A percentile compares a stretch with the other conserved stretches of the same genome.
Conservation (phyloP, 2,329 filamentous ascomycete genomes). For the Chrysoporthe deuterocubensis region DNA sequence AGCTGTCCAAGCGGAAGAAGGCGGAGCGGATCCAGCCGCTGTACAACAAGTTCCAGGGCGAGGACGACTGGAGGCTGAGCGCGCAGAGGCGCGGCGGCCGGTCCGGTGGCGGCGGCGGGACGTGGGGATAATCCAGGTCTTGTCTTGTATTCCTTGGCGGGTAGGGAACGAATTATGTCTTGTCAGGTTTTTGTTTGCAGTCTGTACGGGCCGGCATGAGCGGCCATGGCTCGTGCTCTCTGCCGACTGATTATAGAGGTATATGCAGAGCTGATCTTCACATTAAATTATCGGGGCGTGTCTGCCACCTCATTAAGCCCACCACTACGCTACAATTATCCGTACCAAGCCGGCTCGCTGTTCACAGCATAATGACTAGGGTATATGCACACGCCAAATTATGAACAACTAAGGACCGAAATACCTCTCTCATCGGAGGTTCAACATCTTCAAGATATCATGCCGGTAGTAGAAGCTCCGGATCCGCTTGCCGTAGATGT, state of each 20-base stretch:
- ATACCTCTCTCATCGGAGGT: constrained; percentile 35
- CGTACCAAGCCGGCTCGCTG: neutral
- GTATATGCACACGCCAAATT: neutral
- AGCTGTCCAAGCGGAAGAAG: constrained; percentile 87
- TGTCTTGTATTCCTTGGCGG: neutral
- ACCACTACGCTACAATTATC: neutral
- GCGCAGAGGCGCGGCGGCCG: constrained; percentile 85
- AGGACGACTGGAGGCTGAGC: constrained; percentile 93
- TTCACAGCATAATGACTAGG: neutral
- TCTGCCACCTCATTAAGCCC: neutral
- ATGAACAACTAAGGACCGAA: neutral
- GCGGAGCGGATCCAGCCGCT: constrained; percentile 93
- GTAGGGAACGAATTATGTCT: neutral
- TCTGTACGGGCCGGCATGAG: neutral
- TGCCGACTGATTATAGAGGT: neutral
- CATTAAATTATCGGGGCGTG: neutral
- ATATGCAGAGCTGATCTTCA: neutral
- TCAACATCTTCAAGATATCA: constrained; percentile 64
- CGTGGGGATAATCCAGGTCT: constrained; percentile 73
- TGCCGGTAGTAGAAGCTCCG: constrained; percentile 76
- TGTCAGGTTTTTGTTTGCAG: neutral
- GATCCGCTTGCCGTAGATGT: constrained; percentile 78
- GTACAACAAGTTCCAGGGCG: constrained; percentile 88
- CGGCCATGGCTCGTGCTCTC: neutral
- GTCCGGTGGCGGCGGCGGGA: constrained; percentile 83